phyloP scores from a whole-genome alignment of 306 rosid species.

The Lathyrus sativus region DNA sequence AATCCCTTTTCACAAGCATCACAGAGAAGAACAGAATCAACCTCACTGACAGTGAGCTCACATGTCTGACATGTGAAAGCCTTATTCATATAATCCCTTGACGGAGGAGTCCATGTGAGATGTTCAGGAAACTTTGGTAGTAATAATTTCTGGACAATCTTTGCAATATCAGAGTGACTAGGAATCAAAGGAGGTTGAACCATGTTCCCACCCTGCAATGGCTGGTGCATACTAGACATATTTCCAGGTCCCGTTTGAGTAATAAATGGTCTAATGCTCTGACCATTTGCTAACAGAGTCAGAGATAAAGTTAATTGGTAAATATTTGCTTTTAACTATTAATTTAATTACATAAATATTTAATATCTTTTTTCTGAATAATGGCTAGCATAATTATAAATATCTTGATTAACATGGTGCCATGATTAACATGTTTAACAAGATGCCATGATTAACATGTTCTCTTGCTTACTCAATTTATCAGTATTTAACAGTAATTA shows the following conservation, averaged over 20 bases:
- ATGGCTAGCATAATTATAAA: too few species aligned
- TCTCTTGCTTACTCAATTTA: too few species aligned
- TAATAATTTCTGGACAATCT: constrained; percentile 73
- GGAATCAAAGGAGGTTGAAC: constrained; percentile 66
- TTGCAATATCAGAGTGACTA: constrained; percentile 78
- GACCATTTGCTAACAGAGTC: constrained; percentile 60
- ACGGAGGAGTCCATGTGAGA: constrained; percentile 97
- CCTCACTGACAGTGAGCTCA: constrained; percentile 75
- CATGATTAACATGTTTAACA: too few species aligned
- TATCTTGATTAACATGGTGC: too few species aligned
- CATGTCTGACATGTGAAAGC: constrained; percentile 83
- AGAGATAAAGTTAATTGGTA: too few species aligned
- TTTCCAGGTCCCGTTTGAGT: constrained; percentile 69
- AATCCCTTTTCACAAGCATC: constrained; percentile 97
- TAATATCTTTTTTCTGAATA: too few species aligned
- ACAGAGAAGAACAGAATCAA: constrained; percentile 84
- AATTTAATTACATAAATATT: too few species aligned
- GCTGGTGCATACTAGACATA: constrained; percentile 56
- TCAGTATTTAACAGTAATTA: too few species aligned
- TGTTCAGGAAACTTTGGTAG: constrained; percentile 80
- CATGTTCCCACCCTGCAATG: constrained; percentile 58
- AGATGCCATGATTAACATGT: too few species aligned
- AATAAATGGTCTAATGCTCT: constrained; percentile 60
- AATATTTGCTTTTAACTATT: too few species aligned
- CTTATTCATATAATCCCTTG: constrained; percentile 98